A percentile compares a stretch with the other conserved stretches of the same genome.
phyloP scores from a whole-genome alignment of 805 yeast genomes.

The Wickerhamiella kurtzmanii region DNA sequence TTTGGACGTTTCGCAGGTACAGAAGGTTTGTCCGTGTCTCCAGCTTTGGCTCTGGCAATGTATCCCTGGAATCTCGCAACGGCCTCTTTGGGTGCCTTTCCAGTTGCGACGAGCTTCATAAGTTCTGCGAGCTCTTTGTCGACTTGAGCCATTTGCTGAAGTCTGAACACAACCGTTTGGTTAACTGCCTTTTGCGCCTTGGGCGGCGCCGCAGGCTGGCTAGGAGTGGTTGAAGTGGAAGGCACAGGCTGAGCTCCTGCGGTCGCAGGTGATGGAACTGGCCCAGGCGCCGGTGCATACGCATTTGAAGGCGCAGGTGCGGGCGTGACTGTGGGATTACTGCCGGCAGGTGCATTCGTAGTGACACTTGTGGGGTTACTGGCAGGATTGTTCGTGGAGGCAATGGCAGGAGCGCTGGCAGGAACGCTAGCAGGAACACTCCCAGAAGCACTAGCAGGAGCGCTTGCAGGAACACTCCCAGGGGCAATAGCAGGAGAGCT shows the following conservation, averaged over 20 bases:
- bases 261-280: too few species aligned
- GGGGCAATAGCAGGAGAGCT: too few species aligned
- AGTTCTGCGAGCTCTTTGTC: constrained; percentile 54
- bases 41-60: constrained; percentile 56
- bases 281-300: too few species aligned
- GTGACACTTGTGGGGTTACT: background rate
- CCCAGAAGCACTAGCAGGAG: too few species aligned
- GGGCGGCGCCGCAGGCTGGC: background rate
- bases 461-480: too few species aligned
- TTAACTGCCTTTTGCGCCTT: constrained; percentile 25
- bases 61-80: constrained; percentile 68
- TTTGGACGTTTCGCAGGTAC: constrained; percentile 10
- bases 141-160: constrained; percentile 66
- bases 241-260: too few species aligned
- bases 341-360: background rate
- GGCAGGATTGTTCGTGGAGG: background rate
- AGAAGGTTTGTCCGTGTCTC: constrained; percentile 11
- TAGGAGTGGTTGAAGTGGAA: too few species aligned
- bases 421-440: background rate
- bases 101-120: constrained; percentile 80
- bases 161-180: constrained; percentile 69
- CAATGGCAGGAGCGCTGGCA: background rate
- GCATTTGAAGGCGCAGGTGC: background rate
- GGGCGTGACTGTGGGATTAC: background rate
- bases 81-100: constrained; percentile 58